Conservation (phyloP, 495 filamentous ascomycete genomes). For the Glarea lozoyensis region DNA sequence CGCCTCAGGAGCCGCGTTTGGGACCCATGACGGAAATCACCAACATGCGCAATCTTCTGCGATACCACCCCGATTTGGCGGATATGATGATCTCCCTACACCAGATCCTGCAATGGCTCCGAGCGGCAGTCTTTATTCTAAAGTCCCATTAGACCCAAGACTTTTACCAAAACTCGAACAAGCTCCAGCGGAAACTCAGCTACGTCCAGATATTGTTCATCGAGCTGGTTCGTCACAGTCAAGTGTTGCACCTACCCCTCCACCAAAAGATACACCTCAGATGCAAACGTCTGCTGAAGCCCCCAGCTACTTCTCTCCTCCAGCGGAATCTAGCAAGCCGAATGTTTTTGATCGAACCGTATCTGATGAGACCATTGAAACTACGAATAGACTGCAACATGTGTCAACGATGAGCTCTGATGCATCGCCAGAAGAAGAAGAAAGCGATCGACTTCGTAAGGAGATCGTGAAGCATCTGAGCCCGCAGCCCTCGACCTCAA, state of each 20-base stretch:
- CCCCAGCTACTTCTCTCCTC: slow-evolving; percentile 16
- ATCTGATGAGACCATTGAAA: slow-evolving; percentile 7
- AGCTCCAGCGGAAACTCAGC: slow-evolving; percentile 7
- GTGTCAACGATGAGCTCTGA: slow-evolving; percentile 48
- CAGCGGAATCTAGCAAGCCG: slow-evolving; percentile 41
- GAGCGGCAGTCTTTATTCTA: slow-evolving; percentile 14
- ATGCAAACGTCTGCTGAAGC: slow-evolving; percentile 6
- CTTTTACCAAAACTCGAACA: slow-evolving; percentile 9
- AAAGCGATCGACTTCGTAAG: slow-evolving; percentile 68
- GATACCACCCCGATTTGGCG: neutral
- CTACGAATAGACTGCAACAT: slow-evolving; percentile 34
- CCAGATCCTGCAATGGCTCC: slow-evolving; percentile 14
- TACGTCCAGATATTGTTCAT: slow-evolving; percentile 14
- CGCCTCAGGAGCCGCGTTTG: slow-evolving; percentile 13
- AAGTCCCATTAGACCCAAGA: slow-evolving; percentile 9
- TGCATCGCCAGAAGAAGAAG: slow-evolving; percentile 41
- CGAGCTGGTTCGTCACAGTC: slow-evolving; percentile 8
- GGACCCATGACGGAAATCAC: neutral
- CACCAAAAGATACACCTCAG: slow-evolving; percentile 31
- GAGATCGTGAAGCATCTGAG: slow-evolving; percentile 77
- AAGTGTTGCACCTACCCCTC: slow-evolving; percentile 23
- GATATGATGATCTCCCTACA: slow-evolving; percentile 6
- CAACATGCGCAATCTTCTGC: neutral
- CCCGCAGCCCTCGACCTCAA: slow-evolving; percentile 22
- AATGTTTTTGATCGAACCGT: slow-evolving; percentile 1